Base-by-base conservation (phyloP, 306 rosid species). In the Inga laurina region DNA sequence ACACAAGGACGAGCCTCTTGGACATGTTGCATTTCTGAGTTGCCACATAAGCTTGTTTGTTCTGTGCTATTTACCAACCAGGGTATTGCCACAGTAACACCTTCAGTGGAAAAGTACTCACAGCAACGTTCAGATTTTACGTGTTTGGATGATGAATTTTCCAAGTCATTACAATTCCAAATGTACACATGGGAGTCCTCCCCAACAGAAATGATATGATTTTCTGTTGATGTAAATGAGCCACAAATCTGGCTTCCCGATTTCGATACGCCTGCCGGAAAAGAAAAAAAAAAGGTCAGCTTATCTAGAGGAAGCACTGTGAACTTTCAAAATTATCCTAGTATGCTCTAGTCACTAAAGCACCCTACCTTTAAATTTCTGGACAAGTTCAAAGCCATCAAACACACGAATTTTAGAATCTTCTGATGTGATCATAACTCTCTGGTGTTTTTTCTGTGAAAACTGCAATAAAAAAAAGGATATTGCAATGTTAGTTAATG, bases 171-270 rank as follows among this genome's bases (percentile, higher is more conserved):
- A 32, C 74, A 78, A 89, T 88, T 87, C 91, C 97, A 93, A 8
- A 91, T 46, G 66, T 90, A 91, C 41, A 93, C 91, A n/a, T 22
- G 90, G 2, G 95, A 91, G 76, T 93, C 97, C 70, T 86, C 93
- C 59, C 92, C 97, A 8, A 90, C 83, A 3, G 95, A 90, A 84
- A 90, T 67, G 72, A 93, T 89, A 59, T 87, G 94, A 32, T 87
- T 83, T 76, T 85, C 93, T 21, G 82, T 88, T 12, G 86, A 65
- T 2, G 94, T 88, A 68, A 90, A 90, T 34, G 94, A 93, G 67
- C 91, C 92, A 13, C 88, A 90, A 85, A 81, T 84, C 39, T 93
- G 97, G 82, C 94, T 86, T 65, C 94, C 94, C 30, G 92, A 91
- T 88, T 86, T 93, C 11, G 88, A 52, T 82, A 86, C 89, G 62